Conservation (phyloP, 108 stramenopile species). For the Aureococcus anophagefferens region DNA sequence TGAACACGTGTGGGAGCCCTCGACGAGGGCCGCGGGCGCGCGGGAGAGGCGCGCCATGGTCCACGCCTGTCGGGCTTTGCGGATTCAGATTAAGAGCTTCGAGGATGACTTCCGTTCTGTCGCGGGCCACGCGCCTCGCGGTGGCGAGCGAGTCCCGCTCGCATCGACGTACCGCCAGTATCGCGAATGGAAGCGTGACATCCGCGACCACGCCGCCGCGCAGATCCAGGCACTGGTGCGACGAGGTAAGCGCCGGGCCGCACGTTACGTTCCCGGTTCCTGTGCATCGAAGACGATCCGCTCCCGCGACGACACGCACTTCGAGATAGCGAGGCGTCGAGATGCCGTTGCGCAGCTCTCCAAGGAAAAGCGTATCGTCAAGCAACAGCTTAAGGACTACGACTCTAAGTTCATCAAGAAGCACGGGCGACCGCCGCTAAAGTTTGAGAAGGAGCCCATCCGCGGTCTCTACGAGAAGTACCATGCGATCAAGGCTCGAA, state of each 20-base stretch:
- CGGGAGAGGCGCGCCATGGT: too few relatives aligned
- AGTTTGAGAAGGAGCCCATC: conserved; percentile 95
- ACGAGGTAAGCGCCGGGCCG: too few relatives aligned
- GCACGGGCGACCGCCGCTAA: conserved; percentile 80
- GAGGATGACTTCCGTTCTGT: conserved; percentile 63
- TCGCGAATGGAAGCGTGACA: conserved; percentile 72
- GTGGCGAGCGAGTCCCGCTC: conserved; percentile 67
- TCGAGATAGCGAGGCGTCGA: too few relatives aligned
- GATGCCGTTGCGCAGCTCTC: conserved; percentile 55
- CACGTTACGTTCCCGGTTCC: too few relatives aligned
- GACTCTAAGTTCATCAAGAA: conserved; percentile 71
- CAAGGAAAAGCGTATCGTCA: conserved; percentile 63
- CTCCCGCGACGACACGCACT: too few relatives aligned
- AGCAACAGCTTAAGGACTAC: conserved; percentile 75
- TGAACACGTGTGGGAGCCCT: too few relatives aligned
- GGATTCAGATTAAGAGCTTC: conserved; percentile 72
- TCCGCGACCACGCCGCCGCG: conserved; percentile 72
- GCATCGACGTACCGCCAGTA: conserved; percentile 77
- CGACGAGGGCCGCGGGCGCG: too few relatives aligned
- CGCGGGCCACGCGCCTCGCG: conserved; percentile 65
- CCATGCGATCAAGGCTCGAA: conserved; percentile 79
- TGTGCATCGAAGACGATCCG: conserved; percentile 35
- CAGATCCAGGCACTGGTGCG: too few relatives aligned
- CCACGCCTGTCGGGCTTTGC: conserved; percentile 69
- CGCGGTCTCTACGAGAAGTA: conserved; percentile 87